Evolutionary conservation across 2,329 filamentous ascomycete species (phyloP).

Genomic region (Botrytis pseudocinerea): DNA sequence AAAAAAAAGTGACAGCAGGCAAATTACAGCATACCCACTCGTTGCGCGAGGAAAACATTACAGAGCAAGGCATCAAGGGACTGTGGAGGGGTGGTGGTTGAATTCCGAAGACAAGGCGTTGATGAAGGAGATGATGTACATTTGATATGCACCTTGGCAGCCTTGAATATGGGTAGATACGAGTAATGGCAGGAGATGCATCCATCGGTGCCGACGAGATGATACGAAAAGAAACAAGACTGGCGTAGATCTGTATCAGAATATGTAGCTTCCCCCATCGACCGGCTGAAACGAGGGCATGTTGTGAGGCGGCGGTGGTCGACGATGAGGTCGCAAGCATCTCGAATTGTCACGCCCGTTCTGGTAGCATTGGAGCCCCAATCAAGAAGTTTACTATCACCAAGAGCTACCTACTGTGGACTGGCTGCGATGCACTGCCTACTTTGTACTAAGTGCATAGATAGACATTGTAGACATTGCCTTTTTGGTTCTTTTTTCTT

Average conservation of each 20-base stretch:
- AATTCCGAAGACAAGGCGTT: constrained; percentile 16
- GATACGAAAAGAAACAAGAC: background rate
- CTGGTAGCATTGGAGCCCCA: background rate
- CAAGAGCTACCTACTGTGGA: background rate
- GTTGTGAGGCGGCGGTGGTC: background rate
- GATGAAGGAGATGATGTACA: constrained; percentile 19
- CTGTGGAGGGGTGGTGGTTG: background rate
- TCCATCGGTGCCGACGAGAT: background rate
- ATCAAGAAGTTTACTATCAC: background rate
- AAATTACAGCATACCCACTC: constrained; percentile 10
- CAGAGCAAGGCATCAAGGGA: background rate
- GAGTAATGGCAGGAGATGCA: background rate
- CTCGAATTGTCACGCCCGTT: no score
- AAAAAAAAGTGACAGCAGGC: background rate
- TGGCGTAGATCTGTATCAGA: background rate
- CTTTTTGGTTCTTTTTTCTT: background rate
- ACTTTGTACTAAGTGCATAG: no score
- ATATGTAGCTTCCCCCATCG: background rate
- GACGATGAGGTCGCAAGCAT: background rate
- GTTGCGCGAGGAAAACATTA: background rate
- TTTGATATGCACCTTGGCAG: constrained; percentile 17
- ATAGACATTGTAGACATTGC: no score
- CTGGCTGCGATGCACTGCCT: background rate
- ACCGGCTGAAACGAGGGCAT: background rate
- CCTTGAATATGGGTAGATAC: constrained; percentile 9